phyloP scores from a whole-genome alignment of 2,329 filamentous ascomycete genomes.

The Phialophora expanda region DNA sequence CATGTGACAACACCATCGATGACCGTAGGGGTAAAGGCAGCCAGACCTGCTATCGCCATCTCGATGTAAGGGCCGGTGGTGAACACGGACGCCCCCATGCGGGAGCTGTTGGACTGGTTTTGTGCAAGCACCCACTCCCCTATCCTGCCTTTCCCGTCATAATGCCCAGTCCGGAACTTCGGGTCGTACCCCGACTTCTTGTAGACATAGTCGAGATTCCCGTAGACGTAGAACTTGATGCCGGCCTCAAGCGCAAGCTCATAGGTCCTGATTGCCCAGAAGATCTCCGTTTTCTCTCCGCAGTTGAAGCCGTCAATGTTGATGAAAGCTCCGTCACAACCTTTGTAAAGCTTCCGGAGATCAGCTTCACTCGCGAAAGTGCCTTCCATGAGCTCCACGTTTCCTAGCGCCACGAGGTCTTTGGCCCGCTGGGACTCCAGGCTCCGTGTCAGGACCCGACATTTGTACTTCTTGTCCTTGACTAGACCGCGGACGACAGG shows the following conservation, averaged over 20 bases:
- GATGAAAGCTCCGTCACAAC: conserved; percentile 58
- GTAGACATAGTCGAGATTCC: conserved; percentile 57
- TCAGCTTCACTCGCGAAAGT: conserved; percentile 54
- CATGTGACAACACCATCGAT: conserved; percentile 52
- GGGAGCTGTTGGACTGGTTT: conserved; percentile 43
- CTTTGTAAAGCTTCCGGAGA: conserved; percentile 53
- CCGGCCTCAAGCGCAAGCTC: conserved; percentile 47
- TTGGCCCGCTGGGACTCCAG: conserved; percentile 49
- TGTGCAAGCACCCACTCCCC: conserved; percentile 55
- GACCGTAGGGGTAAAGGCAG: conserved; percentile 50
- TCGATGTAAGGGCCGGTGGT: conserved; percentile 42
- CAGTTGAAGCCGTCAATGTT: conserved; percentile 62
- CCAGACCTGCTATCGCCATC: conserved; percentile 40
- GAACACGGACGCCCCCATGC: conserved; percentile 38
- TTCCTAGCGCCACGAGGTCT: conserved; percentile 50
- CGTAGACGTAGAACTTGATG: conserved; percentile 54
- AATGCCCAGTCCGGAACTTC: conserved; percentile 56
- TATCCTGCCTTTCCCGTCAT: conserved; percentile 55
- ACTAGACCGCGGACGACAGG: conserved; percentile 53
- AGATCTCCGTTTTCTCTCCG: conserved; percentile 60
- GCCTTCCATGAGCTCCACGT: conserved; percentile 57
- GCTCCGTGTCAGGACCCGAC: conserved; percentile 58
- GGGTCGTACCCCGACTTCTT: conserved; percentile 57
- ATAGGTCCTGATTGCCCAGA: conserved; percentile 49
- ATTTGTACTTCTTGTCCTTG: conserved; percentile 47